These are phyloP conservation scores for Botrytis pseudocinerea DNA, from an alignment of 2,329 filamentous ascomycete species.

Conservation along the genomic window DNA sequence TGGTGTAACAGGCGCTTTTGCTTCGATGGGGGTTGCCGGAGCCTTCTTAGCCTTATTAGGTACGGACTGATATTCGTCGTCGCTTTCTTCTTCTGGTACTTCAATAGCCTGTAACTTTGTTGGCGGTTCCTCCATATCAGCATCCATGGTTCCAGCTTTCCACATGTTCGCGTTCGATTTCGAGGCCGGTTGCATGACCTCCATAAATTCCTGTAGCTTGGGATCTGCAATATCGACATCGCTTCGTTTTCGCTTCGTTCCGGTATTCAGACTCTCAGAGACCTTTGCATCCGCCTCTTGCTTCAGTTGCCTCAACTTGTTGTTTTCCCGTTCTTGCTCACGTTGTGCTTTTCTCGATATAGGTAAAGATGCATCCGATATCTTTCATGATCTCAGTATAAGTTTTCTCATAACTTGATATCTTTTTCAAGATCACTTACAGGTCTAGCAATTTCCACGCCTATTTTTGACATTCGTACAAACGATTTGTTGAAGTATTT, in stretches of 20 bases:
- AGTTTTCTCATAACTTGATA: background rate
- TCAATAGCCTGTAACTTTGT: conserved; percentile 46
- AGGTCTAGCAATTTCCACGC: conserved; percentile 82
- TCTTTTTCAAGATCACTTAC: conserved; percentile 49
- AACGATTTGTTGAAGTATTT: conserved; percentile 96
- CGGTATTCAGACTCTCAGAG: conserved; percentile 43
- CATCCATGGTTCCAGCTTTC: conserved; percentile 53
- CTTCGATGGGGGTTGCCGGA: conserved; percentile 25
- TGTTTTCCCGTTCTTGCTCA: conserved; percentile 39
- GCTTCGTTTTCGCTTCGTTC: conserved; percentile 66
- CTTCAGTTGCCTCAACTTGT: conserved; percentile 30
- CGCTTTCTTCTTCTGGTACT: conserved; percentile 60
- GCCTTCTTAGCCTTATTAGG: conserved; percentile 51
- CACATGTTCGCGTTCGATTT: conserved; percentile 64
- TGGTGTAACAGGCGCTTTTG: conserved; percentile 1
- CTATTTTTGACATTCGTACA: conserved; percentile 93
- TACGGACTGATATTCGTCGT: conserved; percentile 73
- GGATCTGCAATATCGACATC: conserved; percentile 64
- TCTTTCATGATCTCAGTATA: conserved; percentile 29
- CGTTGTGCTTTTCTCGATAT: conserved; percentile 44
- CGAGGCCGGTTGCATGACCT: conserved; percentile 72
- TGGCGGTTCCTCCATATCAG: conserved; percentile 44
- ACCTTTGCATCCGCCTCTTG: conserved; percentile 31
- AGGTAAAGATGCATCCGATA: conserved; percentile 43
- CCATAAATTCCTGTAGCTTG: conserved; percentile 83